phyloP scores from a whole-genome alignment of 2,329 filamentous ascomycete species.

The Cercospora sp. region DNA sequence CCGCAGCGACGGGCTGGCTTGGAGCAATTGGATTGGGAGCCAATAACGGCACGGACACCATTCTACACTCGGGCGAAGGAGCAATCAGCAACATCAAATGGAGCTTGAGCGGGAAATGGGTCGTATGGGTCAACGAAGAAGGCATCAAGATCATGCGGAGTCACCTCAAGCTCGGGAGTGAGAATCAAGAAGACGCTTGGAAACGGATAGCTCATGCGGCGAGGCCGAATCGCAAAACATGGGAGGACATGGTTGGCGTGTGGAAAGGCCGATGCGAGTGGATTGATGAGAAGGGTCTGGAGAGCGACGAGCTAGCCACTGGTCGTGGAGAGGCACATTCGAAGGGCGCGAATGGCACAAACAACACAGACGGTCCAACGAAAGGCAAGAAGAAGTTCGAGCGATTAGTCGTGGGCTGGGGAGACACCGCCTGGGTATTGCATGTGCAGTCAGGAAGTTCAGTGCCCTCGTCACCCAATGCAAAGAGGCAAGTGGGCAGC shows the following conservation, averaged over 20 bases:
- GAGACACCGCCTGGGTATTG: conserved; percentile 92
- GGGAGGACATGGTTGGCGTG: conserved; percentile 94
- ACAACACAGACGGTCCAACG: conserved; percentile 26
- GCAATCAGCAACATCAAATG: conserved; percentile 90
- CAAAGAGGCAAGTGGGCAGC: conserved; percentile 71
- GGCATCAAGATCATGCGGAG: conserved; percentile 98
- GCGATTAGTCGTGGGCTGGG: conserved; percentile 90
- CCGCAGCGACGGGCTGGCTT: conserved; percentile 81
- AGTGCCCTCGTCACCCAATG: conserved; percentile 62
- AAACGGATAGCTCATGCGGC: conserved; percentile 91
- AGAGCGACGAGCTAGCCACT: conserved; percentile 63
- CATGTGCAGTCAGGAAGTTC: conserved; percentile 75
- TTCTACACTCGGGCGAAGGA: conserved; percentile 90
- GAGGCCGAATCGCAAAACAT: conserved; percentile 78
- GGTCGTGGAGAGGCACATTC: conserved; percentile 36
- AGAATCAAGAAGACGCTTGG: conserved; percentile 83
- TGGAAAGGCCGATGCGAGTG: conserved; percentile 93
- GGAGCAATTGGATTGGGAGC: conserved; percentile 76
- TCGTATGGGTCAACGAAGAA: conserved; percentile 94
- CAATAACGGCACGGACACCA: conserved; percentile 78
- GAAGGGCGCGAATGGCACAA: conserved; percentile 34
- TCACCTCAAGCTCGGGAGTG: conserved; percentile 74
- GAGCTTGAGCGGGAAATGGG: conserved; percentile 88
- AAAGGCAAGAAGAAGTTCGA: conserved; percentile 53
- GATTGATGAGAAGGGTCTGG: conserved; percentile 83